Conservation (phyloP, 116 monocot species). For the Phalaenopsis hybrid region DNA sequence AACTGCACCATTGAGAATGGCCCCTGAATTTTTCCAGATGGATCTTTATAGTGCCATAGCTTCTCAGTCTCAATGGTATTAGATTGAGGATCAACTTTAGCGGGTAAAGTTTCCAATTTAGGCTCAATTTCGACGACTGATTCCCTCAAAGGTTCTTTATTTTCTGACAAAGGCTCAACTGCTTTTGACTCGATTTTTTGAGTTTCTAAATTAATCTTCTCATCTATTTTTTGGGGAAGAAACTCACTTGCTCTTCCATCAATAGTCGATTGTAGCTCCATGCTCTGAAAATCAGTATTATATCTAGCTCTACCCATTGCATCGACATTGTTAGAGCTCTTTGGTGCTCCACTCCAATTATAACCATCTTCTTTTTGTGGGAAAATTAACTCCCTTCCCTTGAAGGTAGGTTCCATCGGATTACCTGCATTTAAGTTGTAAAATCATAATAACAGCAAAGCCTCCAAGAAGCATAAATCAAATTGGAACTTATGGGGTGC, state of each 20-base stretch:
- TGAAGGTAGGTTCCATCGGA: conserved; percentile 33
- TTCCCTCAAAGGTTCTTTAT: conserved; percentile 19
- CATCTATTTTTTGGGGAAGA: conserved; percentile 12
- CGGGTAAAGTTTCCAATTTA: conserved; percentile 5
- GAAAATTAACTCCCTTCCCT: conserved; percentile 35
- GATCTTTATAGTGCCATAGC: conserved; percentile 91
- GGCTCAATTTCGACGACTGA: conserved; percentile 16
- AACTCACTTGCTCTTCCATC: conserved; percentile 15
- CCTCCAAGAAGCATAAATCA: conserved; percentile 5
- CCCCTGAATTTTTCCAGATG: conserved; percentile 87
- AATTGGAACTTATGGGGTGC: not conserved
- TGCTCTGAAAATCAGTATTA: not conserved
- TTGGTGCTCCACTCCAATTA: conserved; percentile 35
- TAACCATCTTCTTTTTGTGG: conserved; percentile 29
- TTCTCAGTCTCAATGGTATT: conserved; percentile 65
- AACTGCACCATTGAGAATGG: conserved; percentile 87
- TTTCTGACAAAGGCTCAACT: conserved; percentile 8
- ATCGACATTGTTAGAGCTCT: conserved; percentile 10
- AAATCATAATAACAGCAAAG: conserved; percentile 11
- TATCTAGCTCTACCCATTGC: not conserved
- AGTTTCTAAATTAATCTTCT: conserved; percentile 7
- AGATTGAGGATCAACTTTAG: conserved; percentile 10
- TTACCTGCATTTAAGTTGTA: conserved; percentile 33
- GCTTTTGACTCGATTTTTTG: conserved; percentile 15
- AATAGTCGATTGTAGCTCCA: not conserved